Percentiles rank a stretch among this genome's conserved stretches.
Evolutionary conservation across 2,329 filamentous ascomycete species (phyloP).

Genomic region (Plectosphaerella plurivora): DNA sequence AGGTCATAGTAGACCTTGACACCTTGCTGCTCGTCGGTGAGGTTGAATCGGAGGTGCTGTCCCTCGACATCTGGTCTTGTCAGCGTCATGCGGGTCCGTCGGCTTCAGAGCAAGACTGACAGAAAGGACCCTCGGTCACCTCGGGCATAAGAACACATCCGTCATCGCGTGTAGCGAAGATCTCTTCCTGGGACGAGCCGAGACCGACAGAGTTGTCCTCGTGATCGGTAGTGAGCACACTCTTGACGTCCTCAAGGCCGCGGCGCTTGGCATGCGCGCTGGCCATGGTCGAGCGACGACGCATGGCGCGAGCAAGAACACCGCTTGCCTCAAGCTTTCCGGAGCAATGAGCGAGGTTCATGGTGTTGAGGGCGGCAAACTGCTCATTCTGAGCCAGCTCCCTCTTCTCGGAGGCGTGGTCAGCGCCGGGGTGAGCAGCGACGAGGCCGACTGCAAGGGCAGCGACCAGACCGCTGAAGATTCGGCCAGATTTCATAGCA

Average conservation of each 20-base stretch:
- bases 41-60: slow-evolving; percentile 3
- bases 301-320: background rate
- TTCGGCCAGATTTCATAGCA: no score
- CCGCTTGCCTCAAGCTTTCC: slow-evolving; percentile 1
- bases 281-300: slow-evolving; percentile 2
- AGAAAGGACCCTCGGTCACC: background rate
- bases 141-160: background rate
- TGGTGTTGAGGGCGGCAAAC: slow-evolving; percentile 2
- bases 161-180: slow-evolving; percentile 8
- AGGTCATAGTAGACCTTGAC: slow-evolving; percentile 6
- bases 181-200: slow-evolving; percentile 1
- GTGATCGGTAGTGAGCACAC: slow-evolving; percentile 3
- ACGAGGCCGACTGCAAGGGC: no score
- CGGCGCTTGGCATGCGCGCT: background rate
- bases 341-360: slow-evolving; percentile 4
- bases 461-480: no score
- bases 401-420: no score
- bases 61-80: slow-evolving; percentile 7
- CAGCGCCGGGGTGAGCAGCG: no score
- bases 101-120: no score
- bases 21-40: slow-evolving; percentile 3
- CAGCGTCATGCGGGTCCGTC: background rate
- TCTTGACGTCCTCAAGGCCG: background rate
- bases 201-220: slow-evolving; percentile 4
- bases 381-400: background rate